Conservation (phyloP, 306 rosid genomes). For the Rosa rugosa region DNA sequence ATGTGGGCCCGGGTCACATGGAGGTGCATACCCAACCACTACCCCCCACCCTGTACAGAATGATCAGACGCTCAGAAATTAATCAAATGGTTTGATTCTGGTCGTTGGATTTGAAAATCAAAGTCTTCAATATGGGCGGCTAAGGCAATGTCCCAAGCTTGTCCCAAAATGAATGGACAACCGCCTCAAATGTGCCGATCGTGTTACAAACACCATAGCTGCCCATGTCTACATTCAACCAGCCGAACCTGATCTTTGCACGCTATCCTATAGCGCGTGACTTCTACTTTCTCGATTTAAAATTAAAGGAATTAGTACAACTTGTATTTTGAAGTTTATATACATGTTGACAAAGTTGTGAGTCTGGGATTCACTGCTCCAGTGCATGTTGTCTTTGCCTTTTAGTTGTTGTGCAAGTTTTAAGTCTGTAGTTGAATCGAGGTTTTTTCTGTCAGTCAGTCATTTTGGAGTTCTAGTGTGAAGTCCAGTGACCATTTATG, state of each 20-base stretch:
- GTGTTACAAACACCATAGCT: conserved; percentile 29
- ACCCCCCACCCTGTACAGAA: background rate
- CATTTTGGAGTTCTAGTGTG: too few relatives aligned
- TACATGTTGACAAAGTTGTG: too few relatives aligned
- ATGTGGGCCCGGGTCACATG: conserved; percentile 38
- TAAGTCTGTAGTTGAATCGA: too few relatives aligned
- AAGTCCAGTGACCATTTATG: too few relatives aligned
- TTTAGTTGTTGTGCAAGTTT: too few relatives aligned
- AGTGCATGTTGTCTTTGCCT: too few relatives aligned
- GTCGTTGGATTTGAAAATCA: conserved; percentile 15
- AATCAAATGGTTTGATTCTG: background rate
- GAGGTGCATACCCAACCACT: conserved; percentile 4
- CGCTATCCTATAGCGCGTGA: conserved; percentile 12
- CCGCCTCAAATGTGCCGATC: conserved; percentile 28
- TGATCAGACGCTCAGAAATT: conserved; percentile 16
- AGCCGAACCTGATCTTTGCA: background rate
- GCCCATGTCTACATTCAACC: conserved; percentile 31
- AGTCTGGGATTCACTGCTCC: too few relatives aligned
- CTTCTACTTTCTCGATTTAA: background rate
- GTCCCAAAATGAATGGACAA: conserved; percentile 39
- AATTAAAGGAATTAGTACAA: background rate
- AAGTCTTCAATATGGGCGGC: conserved; percentile 34
- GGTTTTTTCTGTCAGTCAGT: too few relatives aligned
- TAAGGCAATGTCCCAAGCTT: conserved; percentile 34
- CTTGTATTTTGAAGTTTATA: background rate